A percentile compares a stretch with the other conserved stretches of the same genome.
Conservation (phyloP, 768 basidiomycete species). For the Mycena amicta region DNA sequence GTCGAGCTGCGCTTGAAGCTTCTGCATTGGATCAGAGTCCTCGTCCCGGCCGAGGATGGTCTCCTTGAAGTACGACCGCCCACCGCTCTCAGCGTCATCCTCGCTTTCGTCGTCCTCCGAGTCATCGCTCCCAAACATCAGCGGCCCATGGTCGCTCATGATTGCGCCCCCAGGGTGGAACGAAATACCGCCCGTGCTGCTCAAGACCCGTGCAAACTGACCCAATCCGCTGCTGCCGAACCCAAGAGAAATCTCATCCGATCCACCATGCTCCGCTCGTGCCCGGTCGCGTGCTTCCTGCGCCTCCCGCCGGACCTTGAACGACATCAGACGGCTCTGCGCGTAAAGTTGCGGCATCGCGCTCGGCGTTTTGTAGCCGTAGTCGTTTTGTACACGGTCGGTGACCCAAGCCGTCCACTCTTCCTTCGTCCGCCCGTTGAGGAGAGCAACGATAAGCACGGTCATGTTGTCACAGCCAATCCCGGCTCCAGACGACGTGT, state of each 20-base stretch:
- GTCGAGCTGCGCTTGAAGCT: slow-evolving; percentile 61
- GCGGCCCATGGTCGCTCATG: slow-evolving; percentile 47
- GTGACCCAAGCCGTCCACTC: slow-evolving; percentile 92
- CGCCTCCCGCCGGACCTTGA: slow-evolving; percentile 62
- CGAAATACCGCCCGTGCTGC: slow-evolving; percentile 63
- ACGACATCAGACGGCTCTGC: slow-evolving; percentile 60
- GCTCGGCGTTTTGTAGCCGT: slow-evolving; percentile 80
- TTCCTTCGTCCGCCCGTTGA: slow-evolving; percentile 84
- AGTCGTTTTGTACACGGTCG: slow-evolving; percentile 73
- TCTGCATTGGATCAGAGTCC: slow-evolving; percentile 56
- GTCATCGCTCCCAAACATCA: slow-evolving; percentile 71
- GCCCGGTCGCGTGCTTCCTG: slow-evolving; percentile 50
- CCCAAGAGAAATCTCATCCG: slow-evolving; percentile 33
- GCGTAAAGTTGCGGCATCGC: slow-evolving; percentile 78
- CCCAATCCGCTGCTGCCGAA: slow-evolving; percentile 43
- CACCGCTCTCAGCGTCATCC: slow-evolving; percentile 44
- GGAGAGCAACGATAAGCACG: slow-evolving; percentile 83
- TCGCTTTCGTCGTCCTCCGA: slow-evolving; percentile 64
- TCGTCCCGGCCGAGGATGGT: slow-evolving; percentile 45
- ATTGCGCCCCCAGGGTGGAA: slow-evolving; percentile 59
- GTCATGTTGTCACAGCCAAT: slow-evolving; percentile 99
- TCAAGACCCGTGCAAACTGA: slow-evolving; percentile 58
- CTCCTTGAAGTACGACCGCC: slow-evolving; percentile 52
- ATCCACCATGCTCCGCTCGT: slow-evolving; percentile 31
- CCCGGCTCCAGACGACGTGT: slow-evolving; percentile 86